phyloP scores from a whole-genome alignment of 495 filamentous ascomycete species.

The Aspergillus homomorphus region DNA sequence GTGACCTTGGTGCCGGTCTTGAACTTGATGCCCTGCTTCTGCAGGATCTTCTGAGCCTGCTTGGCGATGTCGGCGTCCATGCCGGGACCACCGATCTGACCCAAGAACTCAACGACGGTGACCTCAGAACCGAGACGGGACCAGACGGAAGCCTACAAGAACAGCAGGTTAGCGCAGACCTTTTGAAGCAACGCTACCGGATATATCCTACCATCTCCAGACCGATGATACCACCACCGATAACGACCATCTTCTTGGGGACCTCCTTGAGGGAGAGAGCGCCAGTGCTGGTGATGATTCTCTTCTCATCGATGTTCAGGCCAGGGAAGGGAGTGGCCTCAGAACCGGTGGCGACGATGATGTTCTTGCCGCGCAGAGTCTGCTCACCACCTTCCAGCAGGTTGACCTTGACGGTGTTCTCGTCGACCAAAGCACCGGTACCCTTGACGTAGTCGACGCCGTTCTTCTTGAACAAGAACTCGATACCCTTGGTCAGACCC shows the following conservation, averaged over 20 bases:
- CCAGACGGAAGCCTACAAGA: slow-evolving; percentile 78
- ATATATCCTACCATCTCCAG: slow-evolving; percentile 76
- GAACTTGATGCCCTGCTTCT: slow-evolving; percentile 98
- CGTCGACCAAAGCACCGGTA: slow-evolving; percentile 77
- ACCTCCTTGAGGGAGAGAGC: slow-evolving; percentile 85
- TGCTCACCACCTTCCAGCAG: slow-evolving; percentile 87
- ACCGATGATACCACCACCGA: slow-evolving; percentile 97
- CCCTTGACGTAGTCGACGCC: slow-evolving; percentile 96
- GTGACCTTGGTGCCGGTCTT: slow-evolving; percentile 94
- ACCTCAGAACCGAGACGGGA: slow-evolving; percentile 88
- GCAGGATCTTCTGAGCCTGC: slow-evolving; percentile 84
- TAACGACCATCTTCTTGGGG: slow-evolving; percentile 96
- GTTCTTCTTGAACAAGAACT: slow-evolving; percentile 99
- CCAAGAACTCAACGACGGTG: slow-evolving; percentile 93
- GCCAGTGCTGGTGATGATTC: slow-evolving; percentile 92
- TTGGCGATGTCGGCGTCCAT: slow-evolving; percentile 97
- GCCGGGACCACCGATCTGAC: slow-evolving; percentile 94
- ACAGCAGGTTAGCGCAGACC: slow-evolving; percentile 10
- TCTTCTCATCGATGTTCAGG: slow-evolving; percentile 93
- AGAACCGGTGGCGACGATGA: slow-evolving; percentile 92
- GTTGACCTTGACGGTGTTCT: slow-evolving; percentile 88
- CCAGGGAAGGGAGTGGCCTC: slow-evolving; percentile 96
- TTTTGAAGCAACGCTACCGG: neutral
- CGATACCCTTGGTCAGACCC: slow-evolving; percentile 92
- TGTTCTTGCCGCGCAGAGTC: slow-evolving; percentile 86